phyloP scores from a whole-genome alignment of 352 stramenopile species.

The Phytophthora fragariaefolia region DNA sequence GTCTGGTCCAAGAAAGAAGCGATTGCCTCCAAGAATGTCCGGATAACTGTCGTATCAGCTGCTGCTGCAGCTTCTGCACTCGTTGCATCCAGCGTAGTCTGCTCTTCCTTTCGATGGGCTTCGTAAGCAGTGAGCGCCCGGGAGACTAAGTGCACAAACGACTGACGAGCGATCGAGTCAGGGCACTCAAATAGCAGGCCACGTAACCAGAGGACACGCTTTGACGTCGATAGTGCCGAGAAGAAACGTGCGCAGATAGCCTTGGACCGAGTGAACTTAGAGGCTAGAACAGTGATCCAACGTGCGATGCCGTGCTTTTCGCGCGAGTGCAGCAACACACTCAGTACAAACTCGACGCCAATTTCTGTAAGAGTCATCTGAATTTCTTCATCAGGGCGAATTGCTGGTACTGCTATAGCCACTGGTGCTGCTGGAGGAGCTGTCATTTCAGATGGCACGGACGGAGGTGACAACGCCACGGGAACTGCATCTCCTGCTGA shows the following conservation, averaged over 20 bases:
- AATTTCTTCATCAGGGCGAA: slow-evolving; percentile 56
- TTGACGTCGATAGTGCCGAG: slow-evolving; percentile 56
- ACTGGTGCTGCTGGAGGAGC: slow-evolving; percentile 33
- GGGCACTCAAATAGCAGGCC: slow-evolving; percentile 85
- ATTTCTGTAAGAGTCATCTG: slow-evolving; percentile 81
- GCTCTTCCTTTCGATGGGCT: slow-evolving; percentile 52
- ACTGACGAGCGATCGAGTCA: slow-evolving; percentile 86
- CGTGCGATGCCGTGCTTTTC: slow-evolving; percentile 88
- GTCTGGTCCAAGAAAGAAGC: slow-evolving; percentile 76
- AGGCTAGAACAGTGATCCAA: slow-evolving; percentile 80
- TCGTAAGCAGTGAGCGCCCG: slow-evolving; percentile 77
- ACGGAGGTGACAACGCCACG: slow-evolving; percentile 27
- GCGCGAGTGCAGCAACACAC: slow-evolving; percentile 87
- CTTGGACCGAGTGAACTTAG: slow-evolving; percentile 80
- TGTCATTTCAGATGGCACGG: slow-evolving; percentile 11
- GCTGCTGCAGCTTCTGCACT: slow-evolving; percentile 25
- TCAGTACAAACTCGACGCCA: slow-evolving; percentile 87
- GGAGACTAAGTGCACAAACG: slow-evolving; percentile 85
- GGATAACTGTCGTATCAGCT: slow-evolving; percentile 37
- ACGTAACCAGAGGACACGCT: slow-evolving; percentile 66
- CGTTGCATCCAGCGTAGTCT: slow-evolving; percentile 29
- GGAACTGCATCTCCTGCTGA: slow-evolving; percentile 22
- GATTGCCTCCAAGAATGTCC: slow-evolving; percentile 57
- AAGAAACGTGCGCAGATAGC: slow-evolving; percentile 78
- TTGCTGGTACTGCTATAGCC: slow-evolving; percentile 26